Base-by-base conservation (phyloP, 345 rosid species). In the Eucalyptus decipiens region DNA sequence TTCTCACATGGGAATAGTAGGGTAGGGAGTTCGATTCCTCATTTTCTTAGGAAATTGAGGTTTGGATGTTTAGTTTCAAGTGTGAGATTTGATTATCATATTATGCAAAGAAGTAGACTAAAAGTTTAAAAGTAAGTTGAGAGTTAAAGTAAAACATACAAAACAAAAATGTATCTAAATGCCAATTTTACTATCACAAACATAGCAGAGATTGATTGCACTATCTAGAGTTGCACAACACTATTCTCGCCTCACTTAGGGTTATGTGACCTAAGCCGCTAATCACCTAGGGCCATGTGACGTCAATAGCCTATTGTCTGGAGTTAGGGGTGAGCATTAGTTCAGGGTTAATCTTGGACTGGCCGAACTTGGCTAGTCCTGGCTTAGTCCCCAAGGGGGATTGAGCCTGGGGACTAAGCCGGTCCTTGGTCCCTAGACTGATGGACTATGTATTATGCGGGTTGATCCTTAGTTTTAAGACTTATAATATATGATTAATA, bases 321-420 rank as follows among this genome's bases (percentile, higher is more conserved):
- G 26, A 52, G 58, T 52, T 21, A 52, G 26, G 26, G 26, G 58
- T 52, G 58, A 52, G 58, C 11, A 52, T 52, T 21, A 52, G 2
- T 52, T 1, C 0, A 52, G 0, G 24, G 2, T 52, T 52, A 52
- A 52, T 52, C 1, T 4, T 21, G 24, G 2, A 52, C 0, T 4
- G 2, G 58, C 26, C 2, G 0, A 52, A 52, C 58, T 52, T 52
- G 5, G 58, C 11, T 8, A 52, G 58, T 52, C 58, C 1, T 21
- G 0, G 5, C 26, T 52, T 21, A 52, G 24, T 52, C 11, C 58
- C 26, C 3, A 21, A 8, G 5, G 58, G 58, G 5, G 26, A 52
- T 19, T 52, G 11, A 52, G 26, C n/a, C n/a, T n/a, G 58, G 58
- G 5, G 26, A 52, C 8, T 52, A 5, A 52, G 26, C 5, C 5